A percentile compares a stretch with the other conserved stretches of the same genome.
phyloP scores from a whole-genome alignment of 768 basidiomycete species.

The Roridomyces roridus region DNA sequence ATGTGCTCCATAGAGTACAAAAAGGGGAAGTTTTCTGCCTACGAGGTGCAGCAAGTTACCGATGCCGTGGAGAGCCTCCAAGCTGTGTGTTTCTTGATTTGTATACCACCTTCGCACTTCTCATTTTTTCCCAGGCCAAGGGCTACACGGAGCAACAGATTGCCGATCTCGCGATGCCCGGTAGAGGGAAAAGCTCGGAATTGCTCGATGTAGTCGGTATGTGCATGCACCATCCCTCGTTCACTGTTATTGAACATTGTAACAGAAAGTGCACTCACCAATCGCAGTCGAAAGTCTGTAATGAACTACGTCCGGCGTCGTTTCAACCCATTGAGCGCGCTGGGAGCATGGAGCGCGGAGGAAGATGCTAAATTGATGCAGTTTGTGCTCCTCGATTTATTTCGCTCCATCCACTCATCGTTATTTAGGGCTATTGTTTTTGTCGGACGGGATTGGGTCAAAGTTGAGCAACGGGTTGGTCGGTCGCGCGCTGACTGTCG shows the following conservation, averaged over 20 bases:
- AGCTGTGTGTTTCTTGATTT: constrained; percentile 31
- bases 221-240: constrained; percentile 28
- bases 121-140: constrained; percentile 49
- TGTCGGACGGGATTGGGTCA: constrained; percentile 83
- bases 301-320: constrained; percentile 81
- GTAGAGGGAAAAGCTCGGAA: constrained; percentile 58
- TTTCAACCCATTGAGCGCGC: constrained; percentile 71
- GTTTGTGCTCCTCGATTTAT: constrained; percentile 45
- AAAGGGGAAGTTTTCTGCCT: constrained; percentile 86
- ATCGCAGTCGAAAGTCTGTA: constrained; percentile 82
- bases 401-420: neutral
- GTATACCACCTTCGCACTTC: neutral
- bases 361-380: constrained; percentile 70
- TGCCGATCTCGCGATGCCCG: constrained; percentile 70
- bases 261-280: constrained; percentile 72
- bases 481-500: constrained; percentile 83
- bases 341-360: constrained; percentile 71
- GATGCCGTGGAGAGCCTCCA: constrained; percentile 70
- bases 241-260: constrained; percentile 11
- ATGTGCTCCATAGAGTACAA: constrained; percentile 77
- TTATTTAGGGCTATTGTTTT: constrained; percentile 66
- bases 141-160: constrained; percentile 58
- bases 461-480: constrained; percentile 71
- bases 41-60: constrained; percentile 72
- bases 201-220: constrained; percentile 87